phyloP scores from a whole-genome alignment of 2,329 filamentous ascomycete genomes.

The Alternaria angustiovoidea region DNA sequence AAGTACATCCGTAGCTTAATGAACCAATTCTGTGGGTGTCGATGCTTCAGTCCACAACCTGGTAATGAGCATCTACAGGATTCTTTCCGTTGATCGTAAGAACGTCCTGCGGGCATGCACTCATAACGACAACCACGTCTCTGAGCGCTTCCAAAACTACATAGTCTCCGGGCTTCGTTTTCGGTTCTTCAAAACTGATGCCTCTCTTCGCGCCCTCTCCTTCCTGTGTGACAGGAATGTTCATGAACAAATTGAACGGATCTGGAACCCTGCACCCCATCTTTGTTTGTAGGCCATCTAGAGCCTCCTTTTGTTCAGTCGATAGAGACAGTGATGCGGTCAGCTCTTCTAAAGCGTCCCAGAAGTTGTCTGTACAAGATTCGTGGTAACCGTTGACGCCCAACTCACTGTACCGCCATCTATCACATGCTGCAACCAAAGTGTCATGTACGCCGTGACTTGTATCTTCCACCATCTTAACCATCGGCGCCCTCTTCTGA shows the following conservation, averaged over 20 bases:
- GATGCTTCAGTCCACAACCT: conserved; percentile 27
- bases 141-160: conserved; percentile 55
- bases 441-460: conserved; percentile 47
- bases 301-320: conserved; percentile 25
- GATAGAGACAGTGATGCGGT: conserved; percentile 11
- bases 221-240: conserved; percentile 53
- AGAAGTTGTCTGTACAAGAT: conserved; percentile 49
- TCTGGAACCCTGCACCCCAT: conserved; percentile 42
- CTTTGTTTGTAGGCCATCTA: conserved; percentile 32
- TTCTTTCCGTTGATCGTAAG: conserved; percentile 54
- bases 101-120: conserved; percentile 57
- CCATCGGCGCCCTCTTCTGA: conserved; percentile 45
- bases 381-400: conserved; percentile 45
- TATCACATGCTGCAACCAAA: conserved; percentile 48
- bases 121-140: conserved; percentile 58
- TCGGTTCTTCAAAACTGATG: conserved; percentile 53
- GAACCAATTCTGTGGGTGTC: not conserved
- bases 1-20: fast-evolving
- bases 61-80: conserved; percentile 56
- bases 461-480: conserved; percentile 46
- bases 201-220: conserved; percentile 45
- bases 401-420: conserved; percentile 46
- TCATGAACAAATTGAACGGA: conserved; percentile 55
- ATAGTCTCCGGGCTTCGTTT: conserved; percentile 54
- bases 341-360: conserved; percentile 40